Evolutionary conservation across 805 yeast species (phyloP).

Genomic region (Barnettozyma vustinii): DNA sequence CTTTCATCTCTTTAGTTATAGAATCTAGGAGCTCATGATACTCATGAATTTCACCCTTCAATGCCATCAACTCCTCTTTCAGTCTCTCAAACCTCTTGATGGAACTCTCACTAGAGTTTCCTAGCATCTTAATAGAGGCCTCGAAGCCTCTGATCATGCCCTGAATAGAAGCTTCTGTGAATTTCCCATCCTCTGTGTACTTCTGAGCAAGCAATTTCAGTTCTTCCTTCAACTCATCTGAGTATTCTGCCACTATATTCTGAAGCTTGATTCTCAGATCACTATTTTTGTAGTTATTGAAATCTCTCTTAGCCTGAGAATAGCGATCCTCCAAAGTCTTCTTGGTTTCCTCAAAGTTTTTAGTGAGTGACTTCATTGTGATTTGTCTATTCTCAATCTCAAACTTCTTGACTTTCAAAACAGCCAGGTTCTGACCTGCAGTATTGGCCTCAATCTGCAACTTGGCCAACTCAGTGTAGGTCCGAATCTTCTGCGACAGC

Average conservation of each 20-base stretch:
- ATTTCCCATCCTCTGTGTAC: slow-evolving; percentile 30
- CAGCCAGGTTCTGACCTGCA: slow-evolving; percentile 22
- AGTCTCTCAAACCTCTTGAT: slow-evolving; percentile 29
- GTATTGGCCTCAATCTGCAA: slow-evolving; percentile 24
- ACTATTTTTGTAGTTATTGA: slow-evolving; percentile 19
- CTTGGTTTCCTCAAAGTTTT: slow-evolving; percentile 27
- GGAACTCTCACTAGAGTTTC: slow-evolving; percentile 34
- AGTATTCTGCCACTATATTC: slow-evolving; percentile 28
- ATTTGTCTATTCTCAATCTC: slow-evolving; percentile 36
- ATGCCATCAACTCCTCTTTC: slow-evolving; percentile 19
- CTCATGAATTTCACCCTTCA: slow-evolving; percentile 22
- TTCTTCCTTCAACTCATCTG: slow-evolving; percentile 33
- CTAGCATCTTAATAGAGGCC: slow-evolving; percentile 36
- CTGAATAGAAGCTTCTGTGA: slow-evolving; percentile 34
- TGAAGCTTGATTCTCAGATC: slow-evolving; percentile 25
- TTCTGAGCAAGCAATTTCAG: slow-evolving; percentile 37
- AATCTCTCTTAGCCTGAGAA: slow-evolving; percentile 26
- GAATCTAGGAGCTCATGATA: slow-evolving; percentile 18
- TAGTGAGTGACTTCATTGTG: slow-evolving; percentile 27
- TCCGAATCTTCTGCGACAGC: slow-evolving; percentile 20
- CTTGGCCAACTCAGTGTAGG: slow-evolving; percentile 19
- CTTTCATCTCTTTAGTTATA: slow-evolving; percentile 32
- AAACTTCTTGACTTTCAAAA: slow-evolving; percentile 26
- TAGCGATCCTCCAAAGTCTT: slow-evolving; percentile 22
- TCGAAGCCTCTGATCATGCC: slow-evolving; percentile 40